These are phyloP conservation scores for Carallia brachiata DNA, from an alignment of 345 rosid genomes.

Conservation along the genomic window DNA sequence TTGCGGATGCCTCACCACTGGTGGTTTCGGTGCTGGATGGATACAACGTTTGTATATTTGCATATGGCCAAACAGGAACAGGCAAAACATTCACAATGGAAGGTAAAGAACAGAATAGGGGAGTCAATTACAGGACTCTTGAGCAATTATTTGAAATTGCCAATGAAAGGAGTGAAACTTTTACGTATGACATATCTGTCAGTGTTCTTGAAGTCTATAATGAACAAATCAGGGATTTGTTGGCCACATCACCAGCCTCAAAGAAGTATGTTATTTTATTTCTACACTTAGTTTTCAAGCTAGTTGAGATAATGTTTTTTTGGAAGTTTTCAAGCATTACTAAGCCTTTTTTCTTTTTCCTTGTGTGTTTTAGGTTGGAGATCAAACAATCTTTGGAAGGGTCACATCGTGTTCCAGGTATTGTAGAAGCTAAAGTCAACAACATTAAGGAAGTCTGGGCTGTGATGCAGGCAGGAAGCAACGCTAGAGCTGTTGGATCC, in stretches of 20 bases:
- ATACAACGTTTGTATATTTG: constrained; percentile 95
- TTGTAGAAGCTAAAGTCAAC: constrained; percentile 77
- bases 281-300: background rate
- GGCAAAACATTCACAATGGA: constrained; percentile 99
- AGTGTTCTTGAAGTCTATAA: constrained; percentile 98
- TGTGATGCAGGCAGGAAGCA: constrained; percentile 87
- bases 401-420: constrained; percentile 81
- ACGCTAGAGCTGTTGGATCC: constrained; percentile 93
- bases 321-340: constrained; percentile 4
- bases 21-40: constrained; percentile 93
- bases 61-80: constrained; percentile 97
- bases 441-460: constrained; percentile 76
- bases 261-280: constrained; percentile 53
- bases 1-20: constrained; percentile 84
- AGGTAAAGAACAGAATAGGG: constrained; percentile 76
- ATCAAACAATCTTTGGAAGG: constrained; percentile 88
- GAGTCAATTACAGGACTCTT: constrained; percentile 93
- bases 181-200: constrained; percentile 68
- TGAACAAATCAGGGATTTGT: constrained; percentile 91
- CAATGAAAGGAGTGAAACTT: constrained; percentile 71
- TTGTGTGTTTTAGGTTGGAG: constrained; percentile 61
- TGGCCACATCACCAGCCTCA: constrained; percentile 74
- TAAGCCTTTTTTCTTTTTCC: background rate
- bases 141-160: constrained; percentile 73
- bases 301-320: background rate